These are phyloP conservation scores for Circinella minor DNA, from an alignment of 371 early-diverging fungal species.

Conservation along the genomic window DNA sequence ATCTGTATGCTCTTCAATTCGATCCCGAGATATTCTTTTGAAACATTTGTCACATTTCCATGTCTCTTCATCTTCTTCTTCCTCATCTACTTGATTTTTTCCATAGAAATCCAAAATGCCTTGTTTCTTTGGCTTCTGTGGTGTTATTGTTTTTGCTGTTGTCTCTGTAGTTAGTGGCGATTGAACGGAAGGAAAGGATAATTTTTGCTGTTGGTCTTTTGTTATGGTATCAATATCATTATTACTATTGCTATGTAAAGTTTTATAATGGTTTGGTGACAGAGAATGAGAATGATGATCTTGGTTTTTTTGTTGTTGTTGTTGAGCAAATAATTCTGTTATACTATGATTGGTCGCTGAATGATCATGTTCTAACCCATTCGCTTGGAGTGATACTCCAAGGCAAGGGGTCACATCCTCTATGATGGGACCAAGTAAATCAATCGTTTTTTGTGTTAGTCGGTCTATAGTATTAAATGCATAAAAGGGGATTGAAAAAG, in stretches of 20 bases:
- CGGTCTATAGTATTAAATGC: conserved; percentile 18
- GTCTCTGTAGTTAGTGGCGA: background rate
- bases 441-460: conserved; percentile 27
- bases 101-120: conserved; percentile 4
- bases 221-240: background rate
- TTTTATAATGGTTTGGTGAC: too few relatives aligned
- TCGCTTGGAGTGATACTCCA: conserved; percentile 41
- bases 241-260: too few relatives aligned
- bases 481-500: conserved; percentile 4
- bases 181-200: background rate
- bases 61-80: background rate
- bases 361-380: conserved; percentile 29
- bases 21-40: conserved; percentile 22
- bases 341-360: conserved; percentile 33
- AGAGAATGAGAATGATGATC: too few relatives aligned
- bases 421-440: conserved; percentile 22
- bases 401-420: conserved; percentile 38
- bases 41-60: conserved; percentile 45
- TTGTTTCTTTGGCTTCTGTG: conserved; percentile 13
- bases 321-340: conserved; percentile 32
- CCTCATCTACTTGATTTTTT: conserved; percentile 1
- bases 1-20: conserved; percentile 52
- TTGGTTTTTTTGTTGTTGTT: conserved; percentile 5
- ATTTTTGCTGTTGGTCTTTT: conserved; percentile 1
- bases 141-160: background rate